phyloP scores from a whole-genome alignment of 768 basidiomycete species.

The Termitomyces sp. region DNA sequence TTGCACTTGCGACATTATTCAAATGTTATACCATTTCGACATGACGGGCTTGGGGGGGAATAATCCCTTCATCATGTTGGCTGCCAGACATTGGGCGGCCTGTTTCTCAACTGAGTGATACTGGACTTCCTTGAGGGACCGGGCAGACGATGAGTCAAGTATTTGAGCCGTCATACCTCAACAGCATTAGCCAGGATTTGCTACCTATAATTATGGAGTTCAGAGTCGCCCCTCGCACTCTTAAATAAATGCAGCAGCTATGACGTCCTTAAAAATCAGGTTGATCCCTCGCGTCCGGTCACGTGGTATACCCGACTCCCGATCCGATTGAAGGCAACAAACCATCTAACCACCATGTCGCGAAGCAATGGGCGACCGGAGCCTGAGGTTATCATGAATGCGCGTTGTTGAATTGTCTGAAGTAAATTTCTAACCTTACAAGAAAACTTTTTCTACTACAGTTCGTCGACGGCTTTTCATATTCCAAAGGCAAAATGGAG shows the following conservation, averaged over 20 bases:
- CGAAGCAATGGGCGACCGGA: conserved; percentile 21
- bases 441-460: conserved; percentile 17
- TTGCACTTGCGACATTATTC: not conserved
- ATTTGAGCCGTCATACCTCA: not conserved
- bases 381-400: conserved; percentile 52
- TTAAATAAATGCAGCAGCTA: too few species aligned
- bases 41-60: not conserved
- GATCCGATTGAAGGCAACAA: not conserved
- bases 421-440: not conserved
- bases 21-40: not conserved
- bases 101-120: not conserved
- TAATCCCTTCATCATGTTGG: not conserved
- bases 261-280: too few species aligned
- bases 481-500: conserved; percentile 63
- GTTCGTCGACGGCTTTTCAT: conserved; percentile 64
- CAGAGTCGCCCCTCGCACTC: too few species aligned
- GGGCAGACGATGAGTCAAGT: not conserved
- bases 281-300: not conserved
- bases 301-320: conserved; percentile 5
- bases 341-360: conserved; percentile 9
- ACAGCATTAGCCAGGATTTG: not conserved
- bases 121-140: not conserved
- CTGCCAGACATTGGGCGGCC: not conserved
- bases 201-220: not conserved
- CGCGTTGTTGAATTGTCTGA: conserved; percentile 24